Base-by-base conservation (phyloP, 805 yeast species). In the Wickerhamomyces chaumierensis region DNA sequence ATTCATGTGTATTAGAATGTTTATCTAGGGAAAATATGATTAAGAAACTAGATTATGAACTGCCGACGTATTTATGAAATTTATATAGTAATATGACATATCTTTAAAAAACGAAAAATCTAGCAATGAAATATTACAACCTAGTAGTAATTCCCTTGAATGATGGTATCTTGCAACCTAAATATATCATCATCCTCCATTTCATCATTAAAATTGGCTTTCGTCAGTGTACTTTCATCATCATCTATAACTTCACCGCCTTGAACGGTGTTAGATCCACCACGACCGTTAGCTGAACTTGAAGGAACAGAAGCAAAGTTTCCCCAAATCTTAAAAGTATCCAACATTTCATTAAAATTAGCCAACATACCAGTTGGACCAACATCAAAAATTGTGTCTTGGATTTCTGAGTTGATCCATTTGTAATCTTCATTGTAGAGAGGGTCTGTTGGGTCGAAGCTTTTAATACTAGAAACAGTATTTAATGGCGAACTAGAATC, bases 321-420 rank as follows among this genome's bases (percentile, higher is more conserved):
- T 11, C 29, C 29, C 48, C 54, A 53, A 36, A 53, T 61, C 5
- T 57, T 58, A 38, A 73, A 59, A 37, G 60, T 64, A 14, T 70
- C 76, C 31, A 75, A 60, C 60, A 71, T 61, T 40, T 77, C 85
- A 33, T 78, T 71, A 5, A 80, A 71, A 16, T 81, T 77, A 18
- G 78, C 68, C 17, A 81, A 60, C 63, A 80, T 61, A 0, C 88
- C 87, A 0, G 88, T 75, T 0, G 87, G 83, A 0, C 88, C 88
- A 31, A 77, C 79, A 56, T 61, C 66, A 41, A 65, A 61, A 3
- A 65, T 35, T 14, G 58, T 48, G 12, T 55, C 54, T 15, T 49
- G 51, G 4, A 53, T 53, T 7, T 44, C 50, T 19, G 47, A 52
- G 41, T 75, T 69, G 20, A 78, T 63, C 86, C 87, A 80, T 25